These are phyloP conservation scores for Leucaena leucocephala DNA, from an alignment of 306 rosid genomes.

Conservation along the genomic window DNA sequence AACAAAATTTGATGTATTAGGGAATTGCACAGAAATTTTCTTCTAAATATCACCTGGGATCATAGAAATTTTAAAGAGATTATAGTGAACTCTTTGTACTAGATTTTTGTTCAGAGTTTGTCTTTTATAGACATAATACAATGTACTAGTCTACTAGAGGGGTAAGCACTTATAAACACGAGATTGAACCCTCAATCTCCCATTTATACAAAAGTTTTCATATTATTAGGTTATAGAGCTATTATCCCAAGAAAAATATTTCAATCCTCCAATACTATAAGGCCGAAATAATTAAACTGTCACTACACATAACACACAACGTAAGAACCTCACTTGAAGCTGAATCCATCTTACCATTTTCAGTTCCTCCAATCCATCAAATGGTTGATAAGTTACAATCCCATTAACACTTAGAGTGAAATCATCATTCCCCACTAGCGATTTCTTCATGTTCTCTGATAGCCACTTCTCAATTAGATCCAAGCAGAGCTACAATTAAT, in stretches of 20 bases:
- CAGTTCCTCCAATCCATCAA: slow-evolving; percentile 66
- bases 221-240: too few species aligned
- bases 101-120: neutral
- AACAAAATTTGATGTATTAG: neutral
- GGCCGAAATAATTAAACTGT: neutral
- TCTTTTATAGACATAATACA: neutral
- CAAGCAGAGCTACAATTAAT: slow-evolving; percentile 64
- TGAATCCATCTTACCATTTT: slow-evolving; percentile 65
- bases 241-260: too few species aligned
- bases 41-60: neutral
- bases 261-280: too few species aligned
- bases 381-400: slow-evolving; percentile 73
- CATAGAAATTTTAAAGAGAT: neutral
- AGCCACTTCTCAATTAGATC: slow-evolving; percentile 71
- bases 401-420: slow-evolving; percentile 60
- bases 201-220: too few species aligned
- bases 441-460: slow-evolving; percentile 28
- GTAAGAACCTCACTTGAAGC: neutral
- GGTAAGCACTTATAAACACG: too few species aligned
- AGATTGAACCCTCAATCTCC: too few species aligned
- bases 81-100: neutral
- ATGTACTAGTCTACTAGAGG: too few species aligned
- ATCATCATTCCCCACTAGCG: slow-evolving; percentile 46
- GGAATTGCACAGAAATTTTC: neutral
- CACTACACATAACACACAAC: neutral